Evolutionary conservation across 352 stramenopile genomes (phyloP), one percentile per base, ranked within the genome.

Genomic region (Pythium myriotylum): DNA sequence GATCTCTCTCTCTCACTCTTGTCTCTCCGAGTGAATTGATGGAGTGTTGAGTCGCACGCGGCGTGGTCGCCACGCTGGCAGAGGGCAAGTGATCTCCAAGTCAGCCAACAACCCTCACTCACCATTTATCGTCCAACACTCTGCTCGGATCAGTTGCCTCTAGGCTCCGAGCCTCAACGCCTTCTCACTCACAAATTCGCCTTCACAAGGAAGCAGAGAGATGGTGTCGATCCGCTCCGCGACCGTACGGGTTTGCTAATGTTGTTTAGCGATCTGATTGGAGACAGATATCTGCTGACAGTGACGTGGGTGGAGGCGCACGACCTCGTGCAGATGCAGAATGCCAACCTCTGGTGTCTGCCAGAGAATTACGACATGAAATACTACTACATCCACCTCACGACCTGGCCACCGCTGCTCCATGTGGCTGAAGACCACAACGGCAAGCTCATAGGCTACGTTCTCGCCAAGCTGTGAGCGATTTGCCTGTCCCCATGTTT

Each of bases 311-410:
- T 22, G 26, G 17, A 97, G 88, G 86, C 91, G 35, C 75, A 94
- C 52, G 98, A 99, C 82, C 79, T 99, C 48, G 68, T 99, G 27
- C 89, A 98, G 73, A 99, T 99, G 87, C 97, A 99, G 76, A 98
- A 96, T 51, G 97, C 96, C 52, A 99, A 99, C 77, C 80, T 99
- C 32, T 99, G 96, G 95, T 99, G 97, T 82, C 85, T 99, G 48
- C 98, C 98, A 3, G 98, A 99, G 74, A 99, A 99, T 78, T 99
- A 99, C 77, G 95, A 99, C 81, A 98, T 99, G 90, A 98, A 99
- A 74, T 99, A 99, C 79, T 99, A 99, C 79, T 98, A 99, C 65
- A 99, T 99, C 86, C 97, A 99, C 76, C 91, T 99, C 64, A 91
- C 99, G 59, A 96, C 95, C 55, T 99, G 98, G 97, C 98, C 98